Percentiles rank a stretch among this genome's conserved stretches.
Evolutionary conservation across 768 basidiomycete species (phyloP).

Genomic region (Hydnomerulius pinastri): DNA sequence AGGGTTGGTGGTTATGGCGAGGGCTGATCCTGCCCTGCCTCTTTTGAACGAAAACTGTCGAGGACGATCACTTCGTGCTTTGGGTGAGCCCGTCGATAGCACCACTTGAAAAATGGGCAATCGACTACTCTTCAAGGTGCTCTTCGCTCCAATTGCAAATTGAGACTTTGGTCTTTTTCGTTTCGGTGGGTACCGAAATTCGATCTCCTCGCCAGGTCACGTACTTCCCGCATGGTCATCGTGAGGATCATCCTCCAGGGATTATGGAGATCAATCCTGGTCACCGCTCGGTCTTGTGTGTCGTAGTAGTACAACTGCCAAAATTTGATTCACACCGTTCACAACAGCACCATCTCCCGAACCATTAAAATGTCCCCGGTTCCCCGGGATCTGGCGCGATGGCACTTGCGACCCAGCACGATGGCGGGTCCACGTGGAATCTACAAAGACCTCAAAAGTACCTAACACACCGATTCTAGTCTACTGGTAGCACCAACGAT

Average conservation of each 20-base stretch:
- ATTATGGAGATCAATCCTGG: background rate
- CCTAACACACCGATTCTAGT: no score
- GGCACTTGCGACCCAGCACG: background rate
- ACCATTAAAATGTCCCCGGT: conserved; percentile 10
- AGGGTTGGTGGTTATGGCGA: background rate
- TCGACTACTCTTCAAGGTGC: background rate
- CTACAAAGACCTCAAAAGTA: no score
- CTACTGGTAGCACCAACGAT: no score
- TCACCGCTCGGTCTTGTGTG: background rate
- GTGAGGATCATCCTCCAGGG: background rate
- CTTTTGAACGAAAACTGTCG: conserved; percentile 3
- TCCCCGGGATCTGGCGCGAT: conserved; percentile 29
- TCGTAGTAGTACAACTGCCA: background rate
- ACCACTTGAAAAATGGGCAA: background rate
- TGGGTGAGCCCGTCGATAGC: background rate
- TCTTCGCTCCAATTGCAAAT: conserved; percentile 27
- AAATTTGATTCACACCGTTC: background rate
- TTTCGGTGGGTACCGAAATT: conserved; percentile 11
- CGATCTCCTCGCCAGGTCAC: conserved; percentile 18
- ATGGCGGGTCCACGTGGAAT: background rate
- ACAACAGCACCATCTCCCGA: no score
- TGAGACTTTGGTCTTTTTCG: conserved; percentile 17
- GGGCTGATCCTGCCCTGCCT: conserved; percentile 10
- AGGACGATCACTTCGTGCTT: conserved; percentile 18
- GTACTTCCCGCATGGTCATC: conserved; percentile 7